Percentiles rank a stretch among this genome's conserved stretches.
These are phyloP conservation scores for Dovyalis caffra DNA, from an alignment of 345 rosid genomes.

Conservation along the genomic window DNA sequence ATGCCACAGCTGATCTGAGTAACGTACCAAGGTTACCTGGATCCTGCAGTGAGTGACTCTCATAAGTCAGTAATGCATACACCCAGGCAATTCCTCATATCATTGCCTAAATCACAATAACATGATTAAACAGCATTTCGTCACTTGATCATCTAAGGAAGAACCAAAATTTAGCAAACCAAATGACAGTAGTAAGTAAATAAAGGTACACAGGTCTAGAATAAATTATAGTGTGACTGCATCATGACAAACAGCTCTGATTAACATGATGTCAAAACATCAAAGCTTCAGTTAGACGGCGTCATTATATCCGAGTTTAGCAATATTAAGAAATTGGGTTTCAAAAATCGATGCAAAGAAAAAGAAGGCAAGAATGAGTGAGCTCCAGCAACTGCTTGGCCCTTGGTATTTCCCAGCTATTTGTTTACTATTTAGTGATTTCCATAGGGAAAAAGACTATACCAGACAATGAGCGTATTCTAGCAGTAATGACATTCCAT, in stretches of 20 bases:
- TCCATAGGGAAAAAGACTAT: not conserved
- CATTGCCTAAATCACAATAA: constrained; percentile 14
- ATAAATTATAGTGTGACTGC: not conserved
- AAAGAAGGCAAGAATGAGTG: not conserved
- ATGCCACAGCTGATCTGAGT: constrained; percentile 85
- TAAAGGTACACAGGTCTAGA: not conserved
- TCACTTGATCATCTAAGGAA: constrained; percentile 2
- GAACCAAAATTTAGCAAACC: constrained; percentile 2
- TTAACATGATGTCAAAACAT: not conserved
- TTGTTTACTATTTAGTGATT: not conserved
- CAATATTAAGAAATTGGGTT: not conserved
- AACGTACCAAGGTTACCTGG: constrained; percentile 93
- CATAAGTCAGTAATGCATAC: constrained; percentile 16
- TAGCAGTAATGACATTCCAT: not conserved
- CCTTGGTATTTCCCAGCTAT: too few species aligned
- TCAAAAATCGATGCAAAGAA: not conserved
- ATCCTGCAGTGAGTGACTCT: constrained; percentile 56
- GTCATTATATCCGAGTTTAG: not conserved
- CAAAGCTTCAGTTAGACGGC: not conserved
- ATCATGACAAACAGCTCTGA: not conserved
- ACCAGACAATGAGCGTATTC: not conserved
- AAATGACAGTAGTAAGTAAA: not conserved
- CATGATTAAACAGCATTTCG: constrained; percentile 1
- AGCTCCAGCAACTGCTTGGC: not conserved
- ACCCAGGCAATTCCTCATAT: constrained; percentile 10